Evolutionary conservation across 2,329 filamentous ascomycete species (phyloP).

Genomic region (Trichoderma sp.): DNA sequence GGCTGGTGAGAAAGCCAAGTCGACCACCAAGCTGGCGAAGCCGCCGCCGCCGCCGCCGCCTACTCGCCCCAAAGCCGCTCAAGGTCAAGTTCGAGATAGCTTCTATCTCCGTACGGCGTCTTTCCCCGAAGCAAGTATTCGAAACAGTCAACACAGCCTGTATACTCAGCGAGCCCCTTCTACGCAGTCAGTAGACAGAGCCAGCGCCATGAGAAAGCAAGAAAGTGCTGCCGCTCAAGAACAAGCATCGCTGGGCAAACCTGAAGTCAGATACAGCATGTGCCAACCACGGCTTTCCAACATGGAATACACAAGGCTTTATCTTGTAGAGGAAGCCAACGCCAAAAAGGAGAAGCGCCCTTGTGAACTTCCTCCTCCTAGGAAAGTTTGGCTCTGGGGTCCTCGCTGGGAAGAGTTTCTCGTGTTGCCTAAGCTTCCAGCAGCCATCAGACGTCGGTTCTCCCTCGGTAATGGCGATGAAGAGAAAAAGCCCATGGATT

Average conservation of each 20-base stretch:
- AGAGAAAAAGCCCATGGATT: background rate
- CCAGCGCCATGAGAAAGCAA: background rate
- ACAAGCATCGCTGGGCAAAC: background rate
- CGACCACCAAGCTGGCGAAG: slow-evolving; percentile 1
- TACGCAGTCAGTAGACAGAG: background rate
- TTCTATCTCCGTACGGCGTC: slow-evolving; percentile 14
- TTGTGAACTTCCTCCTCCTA: slow-evolving; percentile 35
- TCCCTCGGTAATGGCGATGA: background rate
- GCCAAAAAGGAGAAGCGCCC: slow-evolving; percentile 30
- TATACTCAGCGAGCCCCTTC: background rate
- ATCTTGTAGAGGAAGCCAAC: slow-evolving; percentile 37
- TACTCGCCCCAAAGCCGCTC: background rate
- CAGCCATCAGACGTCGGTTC: slow-evolving; percentile 27
- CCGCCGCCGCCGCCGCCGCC: background rate
- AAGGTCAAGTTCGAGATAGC: slow-evolving; percentile 3
- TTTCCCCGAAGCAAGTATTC: background rate
- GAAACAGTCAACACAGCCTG: background rate
- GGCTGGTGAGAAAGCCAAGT: slow-evolving; percentile 5
- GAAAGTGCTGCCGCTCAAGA: background rate
- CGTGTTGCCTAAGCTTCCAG: slow-evolving; percentile 38
- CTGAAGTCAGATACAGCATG: slow-evolving; percentile 24
- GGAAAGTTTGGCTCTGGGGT: slow-evolving; percentile 39
- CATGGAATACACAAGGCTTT: slow-evolving; percentile 43
- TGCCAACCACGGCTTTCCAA: slow-evolving; percentile 38
- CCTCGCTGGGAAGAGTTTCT: slow-evolving; percentile 39